Percentiles rank a stretch among this genome's conserved stretches.
Evolutionary conservation across 78 protist genomes (phyloP).

Genomic region (Speleostelium caveatum): DNA sequence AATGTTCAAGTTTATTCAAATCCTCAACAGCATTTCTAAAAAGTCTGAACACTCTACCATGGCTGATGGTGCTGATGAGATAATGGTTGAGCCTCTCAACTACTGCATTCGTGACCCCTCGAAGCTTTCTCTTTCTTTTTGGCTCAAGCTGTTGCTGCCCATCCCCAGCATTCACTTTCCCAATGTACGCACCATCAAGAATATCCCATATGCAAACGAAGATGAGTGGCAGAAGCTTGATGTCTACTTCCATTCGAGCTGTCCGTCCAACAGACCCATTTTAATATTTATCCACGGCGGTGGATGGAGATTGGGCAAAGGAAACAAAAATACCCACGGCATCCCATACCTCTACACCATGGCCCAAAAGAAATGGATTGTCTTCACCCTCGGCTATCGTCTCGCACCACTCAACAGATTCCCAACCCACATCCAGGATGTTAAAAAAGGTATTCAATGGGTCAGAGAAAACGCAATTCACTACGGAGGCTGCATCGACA

Average conservation of each 20-base stretch:
- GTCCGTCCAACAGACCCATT: constrained; percentile 10
- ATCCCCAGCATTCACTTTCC: constrained; percentile 11
- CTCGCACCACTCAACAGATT: background rate
- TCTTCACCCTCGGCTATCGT: constrained; percentile 18
- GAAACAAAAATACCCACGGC: background rate
- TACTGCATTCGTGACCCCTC: background rate
- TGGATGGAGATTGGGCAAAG: constrained; percentile 15
- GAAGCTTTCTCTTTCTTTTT: background rate
- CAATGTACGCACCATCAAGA: background rate
- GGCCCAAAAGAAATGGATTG: constrained; percentile 33
- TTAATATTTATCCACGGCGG: constrained; percentile 22
- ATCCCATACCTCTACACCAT: constrained; percentile 16
- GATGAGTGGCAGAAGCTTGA: background rate
- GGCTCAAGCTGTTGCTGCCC: background rate
- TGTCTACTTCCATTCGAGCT: constrained; percentile 8
- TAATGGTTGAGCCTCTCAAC: too few species aligned
- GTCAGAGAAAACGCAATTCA: constrained; percentile 16
- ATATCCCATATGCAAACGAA: constrained; percentile 28
- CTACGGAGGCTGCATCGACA: constrained; percentile 47
- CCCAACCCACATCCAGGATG: constrained; percentile 53
- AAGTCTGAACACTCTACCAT: too few species aligned
- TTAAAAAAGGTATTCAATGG: constrained; percentile 25
- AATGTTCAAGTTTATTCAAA: too few species aligned
- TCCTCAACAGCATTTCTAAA: too few species aligned
- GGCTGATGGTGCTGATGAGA: too few species aligned